Evolutionary conservation across 345 rosid genomes (phyloP), one percentile per base, ranked within the genome.

Genomic region (Hypericum perforatum): DNA sequence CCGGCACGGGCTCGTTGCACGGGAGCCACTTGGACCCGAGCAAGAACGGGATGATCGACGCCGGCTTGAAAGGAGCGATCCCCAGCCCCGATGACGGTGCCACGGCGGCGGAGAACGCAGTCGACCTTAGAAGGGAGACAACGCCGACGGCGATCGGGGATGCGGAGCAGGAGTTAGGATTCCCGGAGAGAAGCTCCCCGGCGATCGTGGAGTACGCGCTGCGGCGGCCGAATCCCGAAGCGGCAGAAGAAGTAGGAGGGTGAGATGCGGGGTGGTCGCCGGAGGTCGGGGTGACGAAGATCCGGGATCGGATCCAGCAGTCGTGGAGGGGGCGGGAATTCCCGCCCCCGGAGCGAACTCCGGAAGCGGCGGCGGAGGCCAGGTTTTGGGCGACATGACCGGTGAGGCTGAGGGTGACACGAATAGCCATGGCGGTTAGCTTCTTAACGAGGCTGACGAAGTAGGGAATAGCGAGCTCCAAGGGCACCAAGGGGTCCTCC

Each of bases 11-110:
- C 53, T 77, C 92, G 45, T 76, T 82, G 56, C 79, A 70, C 0
- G 82, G 89, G 47, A 84, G 76, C 98, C 96, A 78, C 78, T 73
- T 82, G 10, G 89, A 81, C 1, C 81, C 92, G 43, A 74, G 85
- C 49, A 83, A 52, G 16, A 85, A 81, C 8, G 92, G 82, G 2
- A 84, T 73, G 5, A 82, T 75, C 74, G 88, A 79, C 54, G 78
- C 50, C 37, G 84, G 60, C 63, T 77, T 82, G 32, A 79, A 47
- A 0, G 95, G 81, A 0, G 89, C 76, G 56, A 91, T 69, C 40
- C 89, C 86, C 57, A 45, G 52, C 51, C 9, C 67, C 77, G 57
- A 61, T 51, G 9, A 63, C 52, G 0, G 16, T 7, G 53, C 37
- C 0, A 79, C 41, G 6, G 70, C n/a, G n/a, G n/a, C 66, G 10